Evolutionary conservation across 2,329 filamentous ascomycete species (phyloP).

Genomic region (Fusarium sacchari): DNA sequence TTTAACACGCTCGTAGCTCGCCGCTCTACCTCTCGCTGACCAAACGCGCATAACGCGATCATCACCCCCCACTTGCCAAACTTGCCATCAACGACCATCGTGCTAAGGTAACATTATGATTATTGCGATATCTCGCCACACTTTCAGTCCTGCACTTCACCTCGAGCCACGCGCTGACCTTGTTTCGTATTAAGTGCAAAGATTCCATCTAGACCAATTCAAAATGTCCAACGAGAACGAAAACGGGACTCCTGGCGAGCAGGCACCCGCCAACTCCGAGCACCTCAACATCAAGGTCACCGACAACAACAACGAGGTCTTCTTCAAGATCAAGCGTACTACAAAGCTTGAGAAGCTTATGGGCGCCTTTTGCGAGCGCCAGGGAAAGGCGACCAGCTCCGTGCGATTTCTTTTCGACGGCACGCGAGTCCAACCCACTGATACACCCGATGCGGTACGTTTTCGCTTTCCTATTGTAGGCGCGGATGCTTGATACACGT

Average conservation of each 20-base stretch:
- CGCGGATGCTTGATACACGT: neutral
- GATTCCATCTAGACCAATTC: slow-evolving; percentile 11
- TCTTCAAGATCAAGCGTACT: slow-evolving; percentile 99
- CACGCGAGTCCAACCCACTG: slow-evolving; percentile 86
- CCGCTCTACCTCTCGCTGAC: neutral
- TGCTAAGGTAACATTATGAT: slow-evolving; percentile 26
- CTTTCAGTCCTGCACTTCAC: neutral
- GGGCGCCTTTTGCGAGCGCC: slow-evolving; percentile 96
- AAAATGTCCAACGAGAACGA: slow-evolving; percentile 60
- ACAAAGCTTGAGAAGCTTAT: slow-evolving; percentile 98
- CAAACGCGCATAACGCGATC: slow-evolving; percentile 15
- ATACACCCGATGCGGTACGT: slow-evolving; percentile 92
- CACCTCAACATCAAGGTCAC: slow-evolving; percentile 99
- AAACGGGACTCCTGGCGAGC: slow-evolving; percentile 61
- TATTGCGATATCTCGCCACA: slow-evolving; percentile 16
- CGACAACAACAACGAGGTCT: slow-evolving; percentile 99
- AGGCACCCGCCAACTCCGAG: slow-evolving; percentile 67
- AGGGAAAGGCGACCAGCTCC: slow-evolving; percentile 85
- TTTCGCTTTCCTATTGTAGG: slow-evolving; percentile 3
- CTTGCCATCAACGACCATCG: slow-evolving; percentile 1
- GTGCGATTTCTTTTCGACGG: slow-evolving; percentile 97
- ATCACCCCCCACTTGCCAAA: slow-evolving; percentile 17
- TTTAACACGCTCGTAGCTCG: neutral
- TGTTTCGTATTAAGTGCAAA: slow-evolving; percentile 7
- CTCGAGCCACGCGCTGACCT: slow-evolving; percentile 28